A percentile compares a stretch with the other conserved stretches of the same genome.
These are phyloP conservation scores for Liriodendron chinense DNA, from an alignment of 164 flowering plant genomes.

Conservation along the genomic window DNA sequence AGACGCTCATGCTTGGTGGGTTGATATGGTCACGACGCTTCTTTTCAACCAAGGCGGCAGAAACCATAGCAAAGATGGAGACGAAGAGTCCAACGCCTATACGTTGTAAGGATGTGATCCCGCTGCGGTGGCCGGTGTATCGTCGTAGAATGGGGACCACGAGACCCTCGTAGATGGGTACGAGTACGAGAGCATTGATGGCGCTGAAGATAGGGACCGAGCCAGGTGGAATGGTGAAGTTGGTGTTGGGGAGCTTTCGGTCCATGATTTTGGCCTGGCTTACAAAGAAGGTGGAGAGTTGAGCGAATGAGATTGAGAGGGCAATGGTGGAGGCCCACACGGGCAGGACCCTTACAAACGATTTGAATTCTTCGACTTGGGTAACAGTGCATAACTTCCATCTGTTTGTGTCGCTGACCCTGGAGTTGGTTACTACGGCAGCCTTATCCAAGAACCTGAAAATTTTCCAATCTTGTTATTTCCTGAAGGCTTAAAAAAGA, in stretches of 20 bases:
- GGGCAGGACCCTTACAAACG: constrained; percentile 50
- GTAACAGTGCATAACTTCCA: constrained; percentile 73
- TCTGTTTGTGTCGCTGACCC: constrained; percentile 12
- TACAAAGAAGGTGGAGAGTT: constrained; percentile 64
- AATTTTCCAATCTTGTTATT: background rate
- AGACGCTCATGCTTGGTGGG: constrained; percentile 37
- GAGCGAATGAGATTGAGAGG: constrained; percentile 56
- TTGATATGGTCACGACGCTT: constrained; percentile 27
- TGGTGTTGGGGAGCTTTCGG: constrained; percentile 37
- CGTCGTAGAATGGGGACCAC: constrained; percentile 47
- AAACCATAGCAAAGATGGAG: constrained; percentile 41
- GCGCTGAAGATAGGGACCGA: constrained; percentile 52
- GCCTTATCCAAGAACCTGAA: constrained; percentile 69
- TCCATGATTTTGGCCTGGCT: constrained; percentile 59
- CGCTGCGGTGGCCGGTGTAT: constrained; percentile 52
- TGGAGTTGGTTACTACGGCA: constrained; percentile 28
- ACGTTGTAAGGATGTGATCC: constrained; percentile 60
- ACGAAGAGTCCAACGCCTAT: constrained; percentile 64
- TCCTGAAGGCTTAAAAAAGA: background rate
- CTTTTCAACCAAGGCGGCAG: constrained; percentile 56
- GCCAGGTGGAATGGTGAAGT: constrained; percentile 58
- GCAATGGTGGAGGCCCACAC: constrained; percentile 74
- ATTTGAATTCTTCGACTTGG: constrained; percentile 73
- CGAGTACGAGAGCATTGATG: constrained; percentile 57
- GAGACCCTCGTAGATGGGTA: constrained; percentile 48